Evolutionary conservation across 2,329 filamentous ascomycete species (phyloP).

Genomic region (Emergomyces orientalis): DNA sequence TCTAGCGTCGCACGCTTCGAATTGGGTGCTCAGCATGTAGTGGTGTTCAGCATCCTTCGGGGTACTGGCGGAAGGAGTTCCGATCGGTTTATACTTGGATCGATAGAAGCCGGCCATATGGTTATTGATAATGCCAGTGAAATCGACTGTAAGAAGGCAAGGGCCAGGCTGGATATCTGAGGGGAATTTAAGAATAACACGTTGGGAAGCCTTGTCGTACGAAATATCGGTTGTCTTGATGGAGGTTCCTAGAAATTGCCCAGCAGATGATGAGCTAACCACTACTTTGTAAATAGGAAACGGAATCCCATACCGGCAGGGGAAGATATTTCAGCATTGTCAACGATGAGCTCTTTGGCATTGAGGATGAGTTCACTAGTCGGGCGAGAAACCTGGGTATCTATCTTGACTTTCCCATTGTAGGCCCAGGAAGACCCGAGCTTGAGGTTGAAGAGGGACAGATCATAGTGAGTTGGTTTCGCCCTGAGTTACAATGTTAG

Average conservation of each 20-base stretch:
- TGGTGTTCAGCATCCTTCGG: constrained; percentile 58
- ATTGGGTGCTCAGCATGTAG: constrained; percentile 88
- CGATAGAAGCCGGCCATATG: constrained; percentile 91
- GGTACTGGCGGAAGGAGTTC: constrained; percentile 63
- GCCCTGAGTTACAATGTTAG: constrained; percentile 41
- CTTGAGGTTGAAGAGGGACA: constrained; percentile 73
- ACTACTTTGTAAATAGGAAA: no score
- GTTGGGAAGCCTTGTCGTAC: constrained; percentile 77
- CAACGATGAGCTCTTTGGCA: constrained; percentile 70
- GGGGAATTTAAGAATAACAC: constrained; percentile 67
- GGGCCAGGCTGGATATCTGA: constrained; percentile 59
- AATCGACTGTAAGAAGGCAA: constrained; percentile 62
- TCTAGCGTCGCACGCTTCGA: constrained; percentile 91
- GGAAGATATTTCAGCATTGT: constrained; percentile 41
- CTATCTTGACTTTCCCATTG: constrained; percentile 75
- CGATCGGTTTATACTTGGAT: constrained; percentile 80
- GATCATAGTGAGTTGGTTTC: constrained; percentile 75
- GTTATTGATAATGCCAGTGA: constrained; percentile 76
- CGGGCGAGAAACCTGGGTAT: constrained; percentile 59
- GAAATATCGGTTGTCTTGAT: constrained; percentile 55
- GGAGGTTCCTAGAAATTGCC: neutral
- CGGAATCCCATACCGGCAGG: constrained; percentile 25
- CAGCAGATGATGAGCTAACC: neutral
- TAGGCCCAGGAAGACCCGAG: constrained; percentile 65
- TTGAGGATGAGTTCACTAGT: constrained; percentile 77